Conservation (phyloP, 2,329 filamentous ascomycete species). For the Xylariaceae sp. region DNA sequence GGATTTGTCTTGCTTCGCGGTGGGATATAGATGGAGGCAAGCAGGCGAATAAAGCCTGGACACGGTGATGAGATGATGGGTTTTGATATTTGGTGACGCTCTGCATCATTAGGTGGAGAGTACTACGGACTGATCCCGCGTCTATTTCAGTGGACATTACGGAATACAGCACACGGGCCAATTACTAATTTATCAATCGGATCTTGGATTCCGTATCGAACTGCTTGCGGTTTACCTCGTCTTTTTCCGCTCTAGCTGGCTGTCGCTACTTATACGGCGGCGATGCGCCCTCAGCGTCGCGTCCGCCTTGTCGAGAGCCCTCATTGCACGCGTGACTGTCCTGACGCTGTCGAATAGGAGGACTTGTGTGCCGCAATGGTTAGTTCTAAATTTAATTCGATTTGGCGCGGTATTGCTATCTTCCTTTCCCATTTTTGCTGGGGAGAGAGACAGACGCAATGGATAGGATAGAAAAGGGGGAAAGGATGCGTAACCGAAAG, state of each 20-base stretch:
- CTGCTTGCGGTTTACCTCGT: conserved; percentile 17
- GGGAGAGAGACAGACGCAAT: not conserved
- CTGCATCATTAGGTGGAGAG: not conserved
- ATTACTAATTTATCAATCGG: not conserved
- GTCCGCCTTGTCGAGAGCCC: conserved; percentile 27
- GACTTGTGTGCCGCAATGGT: conserved; percentile 18
- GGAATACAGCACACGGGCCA: too few relatives aligned
- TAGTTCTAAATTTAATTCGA: not conserved
- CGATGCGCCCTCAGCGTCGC: conserved; percentile 22
- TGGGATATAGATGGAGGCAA: not conserved
- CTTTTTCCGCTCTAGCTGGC: conserved; percentile 23
- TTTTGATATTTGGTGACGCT: too few relatives aligned
- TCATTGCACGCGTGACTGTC: conserved; percentile 27
- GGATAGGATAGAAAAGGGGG: not conserved
- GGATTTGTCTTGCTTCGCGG: not conserved
- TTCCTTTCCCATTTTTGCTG: too few relatives aligned
- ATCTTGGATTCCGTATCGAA: not conserved
- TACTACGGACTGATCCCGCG: too few relatives aligned
- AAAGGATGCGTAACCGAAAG: not conserved
- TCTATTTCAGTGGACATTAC: too few relatives aligned
- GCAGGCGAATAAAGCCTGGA: not conserved
- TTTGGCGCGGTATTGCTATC: too few relatives aligned
- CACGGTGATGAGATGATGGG: not conserved
- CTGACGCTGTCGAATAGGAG: conserved; percentile 29
- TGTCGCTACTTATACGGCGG: conserved; percentile 4